Conservation (phyloP, 1,284 basidiomycete genomes). For the Neolentinus lepideus region DNA sequence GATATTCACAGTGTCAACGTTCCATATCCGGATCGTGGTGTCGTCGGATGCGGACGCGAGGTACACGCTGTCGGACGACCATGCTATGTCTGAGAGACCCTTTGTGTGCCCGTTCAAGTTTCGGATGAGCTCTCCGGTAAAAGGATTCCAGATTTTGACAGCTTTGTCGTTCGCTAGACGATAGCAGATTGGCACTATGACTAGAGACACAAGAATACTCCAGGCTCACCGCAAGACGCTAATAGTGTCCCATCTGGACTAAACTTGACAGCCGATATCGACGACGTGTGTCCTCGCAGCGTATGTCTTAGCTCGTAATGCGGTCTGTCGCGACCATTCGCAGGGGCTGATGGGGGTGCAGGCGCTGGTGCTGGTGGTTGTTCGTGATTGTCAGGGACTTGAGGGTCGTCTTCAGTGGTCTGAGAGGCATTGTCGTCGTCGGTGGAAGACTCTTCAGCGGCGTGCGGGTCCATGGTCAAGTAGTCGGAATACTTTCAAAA, state of each 20-base stretch:
- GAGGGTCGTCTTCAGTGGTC: conserved; percentile 76
- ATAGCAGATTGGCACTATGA: background rate
- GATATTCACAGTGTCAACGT: conserved; percentile 63
- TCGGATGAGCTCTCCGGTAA: conserved; percentile 69
- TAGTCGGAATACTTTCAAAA: background rate
- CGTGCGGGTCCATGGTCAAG: background rate
- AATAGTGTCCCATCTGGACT: conserved; percentile 75
- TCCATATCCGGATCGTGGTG: conserved; percentile 80
- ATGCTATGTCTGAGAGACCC: conserved; percentile 84
- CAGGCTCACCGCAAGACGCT: conserved; percentile 65
- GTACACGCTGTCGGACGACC: conserved; percentile 78
- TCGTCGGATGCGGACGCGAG: conserved; percentile 91
- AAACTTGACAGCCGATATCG: conserved; percentile 79
- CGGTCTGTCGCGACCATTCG: conserved; percentile 46
- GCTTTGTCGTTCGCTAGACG: conserved; percentile 61
- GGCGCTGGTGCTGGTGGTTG: conserved; percentile 26
- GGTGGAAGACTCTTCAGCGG: conserved; percentile 57
- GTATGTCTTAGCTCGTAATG: conserved; percentile 62
- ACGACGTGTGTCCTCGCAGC: conserved; percentile 65
- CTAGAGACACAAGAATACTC: background rate
- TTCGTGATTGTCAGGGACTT: conserved; percentile 53
- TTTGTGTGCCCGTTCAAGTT: conserved; percentile 69
- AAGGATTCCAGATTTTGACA: conserved; percentile 77
- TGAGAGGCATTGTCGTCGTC: conserved; percentile 76
- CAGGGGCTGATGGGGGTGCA: conserved; percentile 20